Evolutionary conservation across 805 yeast genomes (phyloP).

Genomic region (Cyberlindnera xishuangbannaensis): DNA sequence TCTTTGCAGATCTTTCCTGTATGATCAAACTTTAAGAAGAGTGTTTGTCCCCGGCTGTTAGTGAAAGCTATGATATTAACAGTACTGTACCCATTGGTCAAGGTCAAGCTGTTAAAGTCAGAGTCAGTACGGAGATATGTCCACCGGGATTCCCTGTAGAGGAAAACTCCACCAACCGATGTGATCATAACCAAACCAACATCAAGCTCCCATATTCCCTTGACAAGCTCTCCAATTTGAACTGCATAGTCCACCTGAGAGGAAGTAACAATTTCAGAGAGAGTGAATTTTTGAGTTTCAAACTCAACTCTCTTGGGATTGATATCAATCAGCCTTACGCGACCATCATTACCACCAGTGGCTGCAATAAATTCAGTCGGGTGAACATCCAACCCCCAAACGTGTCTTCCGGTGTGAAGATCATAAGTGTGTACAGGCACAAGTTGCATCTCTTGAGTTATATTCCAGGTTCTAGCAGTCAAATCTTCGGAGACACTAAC

Average conservation of each 20-base stretch:
- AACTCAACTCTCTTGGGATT: slow-evolving; percentile 27
- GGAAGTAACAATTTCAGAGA: slow-evolving; percentile 30
- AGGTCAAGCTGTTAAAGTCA: slow-evolving; percentile 34
- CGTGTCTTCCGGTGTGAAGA: slow-evolving; percentile 78
- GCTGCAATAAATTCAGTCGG: slow-evolving; percentile 45
- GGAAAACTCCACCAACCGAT: slow-evolving; percentile 49
- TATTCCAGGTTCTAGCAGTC: slow-evolving; percentile 74
- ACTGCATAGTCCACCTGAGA: slow-evolving; percentile 24
- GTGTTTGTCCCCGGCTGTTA: slow-evolving; percentile 36
- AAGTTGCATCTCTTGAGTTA: slow-evolving; percentile 24
- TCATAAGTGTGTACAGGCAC: slow-evolving; percentile 40
- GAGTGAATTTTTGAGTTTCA: slow-evolving; percentile 24
- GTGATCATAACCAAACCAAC: slow-evolving; percentile 48
- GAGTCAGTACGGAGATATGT: slow-evolving; percentile 16
- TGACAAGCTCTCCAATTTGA: slow-evolving; percentile 49
- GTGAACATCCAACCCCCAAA: slow-evolving; percentile 72
- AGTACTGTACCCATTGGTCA: slow-evolving; percentile 36
- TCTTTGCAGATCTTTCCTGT: slow-evolving; percentile 28
- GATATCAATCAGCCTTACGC: slow-evolving; percentile 59
- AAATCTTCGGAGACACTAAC: slow-evolving; percentile 84
- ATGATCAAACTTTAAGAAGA: slow-evolving; percentile 36
- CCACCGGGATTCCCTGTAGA: slow-evolving; percentile 26
- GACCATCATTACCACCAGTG: slow-evolving; percentile 94
- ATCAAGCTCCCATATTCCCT: slow-evolving; percentile 48
- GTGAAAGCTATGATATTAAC: slow-evolving; percentile 31